Conservation (phyloP, 2,329 filamentous ascomycete species). For the Camptophora hylomeconis region DNA sequence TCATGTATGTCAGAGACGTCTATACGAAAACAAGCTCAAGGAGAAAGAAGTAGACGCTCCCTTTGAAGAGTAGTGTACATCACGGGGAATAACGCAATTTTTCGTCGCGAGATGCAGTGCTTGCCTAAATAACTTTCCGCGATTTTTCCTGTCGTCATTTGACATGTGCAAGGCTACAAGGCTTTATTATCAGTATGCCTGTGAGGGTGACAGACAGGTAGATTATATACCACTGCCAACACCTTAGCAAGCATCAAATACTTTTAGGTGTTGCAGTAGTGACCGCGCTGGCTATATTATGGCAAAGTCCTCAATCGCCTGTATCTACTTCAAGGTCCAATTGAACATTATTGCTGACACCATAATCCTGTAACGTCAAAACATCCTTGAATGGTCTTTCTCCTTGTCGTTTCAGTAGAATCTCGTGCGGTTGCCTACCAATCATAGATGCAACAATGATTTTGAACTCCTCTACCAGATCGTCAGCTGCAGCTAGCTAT, state of each 20-base stretch:
- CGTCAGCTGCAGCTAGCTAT: background rate
- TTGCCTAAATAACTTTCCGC: no score
- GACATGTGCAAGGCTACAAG: no score
- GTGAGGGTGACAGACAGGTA: no score
- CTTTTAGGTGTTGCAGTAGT: background rate
- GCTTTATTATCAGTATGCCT: no score
- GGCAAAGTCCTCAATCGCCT: conserved; percentile 24
- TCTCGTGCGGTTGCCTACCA: conserved; percentile 79
- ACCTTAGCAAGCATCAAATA: background rate
- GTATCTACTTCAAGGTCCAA: conserved; percentile 38
- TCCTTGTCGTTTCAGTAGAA: conserved; percentile 80
- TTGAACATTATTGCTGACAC: conserved; percentile 76
- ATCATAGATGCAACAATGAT: conserved; percentile 82
- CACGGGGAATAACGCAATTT: no score
- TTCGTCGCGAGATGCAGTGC: no score
- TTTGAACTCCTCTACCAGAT: conserved; percentile 56
- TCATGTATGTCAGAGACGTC: no score
- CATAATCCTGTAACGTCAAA: conserved; percentile 79
- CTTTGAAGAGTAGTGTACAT: no score
- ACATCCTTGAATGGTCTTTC: conserved; percentile 89
- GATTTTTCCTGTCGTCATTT: no score
- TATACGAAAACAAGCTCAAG: no score
- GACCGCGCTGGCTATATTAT: background rate
- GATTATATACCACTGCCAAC: no score
- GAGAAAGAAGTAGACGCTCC: no score